phyloP scores from a whole-genome alignment of 371 early-diverging fungal species.

The Phascolomyces articulosus region DNA sequence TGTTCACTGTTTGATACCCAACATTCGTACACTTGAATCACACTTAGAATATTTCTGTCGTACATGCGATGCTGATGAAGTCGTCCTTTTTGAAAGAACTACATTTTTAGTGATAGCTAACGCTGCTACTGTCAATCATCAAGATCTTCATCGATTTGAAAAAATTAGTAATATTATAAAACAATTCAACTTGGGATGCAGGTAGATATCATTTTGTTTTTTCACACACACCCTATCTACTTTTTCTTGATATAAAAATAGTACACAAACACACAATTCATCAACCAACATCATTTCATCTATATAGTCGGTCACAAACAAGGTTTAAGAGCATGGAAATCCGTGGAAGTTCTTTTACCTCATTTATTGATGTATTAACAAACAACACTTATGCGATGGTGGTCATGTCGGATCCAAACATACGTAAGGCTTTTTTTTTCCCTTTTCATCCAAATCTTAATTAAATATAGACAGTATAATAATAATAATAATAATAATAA shows the following conservation, averaged over 20 bases:
- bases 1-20: constrained; percentile 93
- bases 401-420: constrained; percentile 86
- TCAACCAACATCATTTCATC: not conserved
- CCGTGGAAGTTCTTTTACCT: constrained; percentile 77
- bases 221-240: too few relatives aligned
- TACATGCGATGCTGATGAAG: constrained; percentile 92
- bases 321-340: constrained; percentile 92
- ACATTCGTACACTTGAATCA: constrained; percentile 79
- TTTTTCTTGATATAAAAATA: too few relatives aligned
- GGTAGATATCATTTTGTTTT: constrained; percentile 39
- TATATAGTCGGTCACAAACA: constrained; percentile 68
- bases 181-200: constrained; percentile 88
- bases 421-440: constrained; percentile 68
- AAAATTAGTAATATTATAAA: constrained; percentile 95
- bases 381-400: constrained; percentile 95
- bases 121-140: constrained; percentile 57
- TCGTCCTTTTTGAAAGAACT: constrained; percentile 91
- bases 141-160: constrained; percentile 85
- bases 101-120: constrained; percentile 95
- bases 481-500: too few relatives aligned
- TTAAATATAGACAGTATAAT: too few relatives aligned
- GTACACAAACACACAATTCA: too few relatives aligned
- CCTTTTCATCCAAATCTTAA: not conserved
- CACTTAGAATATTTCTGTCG: constrained; percentile 79
- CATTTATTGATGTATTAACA: constrained; percentile 92